Base-by-base conservation (phyloP, 805 yeast species). In the Vanderwaltozyma tropicalis region DNA sequence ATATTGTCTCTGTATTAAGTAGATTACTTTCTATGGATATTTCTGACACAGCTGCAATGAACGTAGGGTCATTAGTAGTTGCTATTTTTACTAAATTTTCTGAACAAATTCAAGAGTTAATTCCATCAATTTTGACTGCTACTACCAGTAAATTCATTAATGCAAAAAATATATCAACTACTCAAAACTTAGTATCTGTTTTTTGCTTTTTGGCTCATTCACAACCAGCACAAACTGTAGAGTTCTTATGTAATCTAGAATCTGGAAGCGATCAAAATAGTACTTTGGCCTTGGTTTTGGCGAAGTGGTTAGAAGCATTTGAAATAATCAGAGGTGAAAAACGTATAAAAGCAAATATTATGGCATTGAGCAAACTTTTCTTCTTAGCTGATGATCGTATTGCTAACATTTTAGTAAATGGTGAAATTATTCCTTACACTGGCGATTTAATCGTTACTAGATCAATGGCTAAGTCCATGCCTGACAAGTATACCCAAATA, bases 241-340 rank as follows among this genome's bases (percentile, higher is more conserved):
- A 74, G 28, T 78, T 85, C 40, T 67, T 89, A 36, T 62, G 66
- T 16, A 58, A 60, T 8, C 62, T 73, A 40, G 45, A 46, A 5
- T 39, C 64, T 8, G 54, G 47, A 7, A 52, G 47, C 14, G 62
- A 62, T 2, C 40, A 28, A 18, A 26, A 42, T 2, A 49, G 67
- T 19, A 79, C 81, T 1, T 62, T 87, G 9, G 63, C 63, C 18
- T 59, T 70, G 3, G 74, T 85, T 1, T 55, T 89, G 36, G 78
- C 80, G 2, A 78, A 82, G 36, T 92, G 97, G 97, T 70, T 89
- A 34, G 75, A 74, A 19, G 72, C 85, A 2, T 88, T 85, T 58
- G 89, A 84, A 48, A 76, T 80, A 2, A 72, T 88, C 28, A 68
- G 89, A 42, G 96, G 96, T 0, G 77, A 71, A 40, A 82, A 77